Percentiles rank a stretch among this genome's conserved stretches.
Conservation (phyloP, 2,329 filamentous ascomycete species). For the Lecanicillium sp. region DNA sequence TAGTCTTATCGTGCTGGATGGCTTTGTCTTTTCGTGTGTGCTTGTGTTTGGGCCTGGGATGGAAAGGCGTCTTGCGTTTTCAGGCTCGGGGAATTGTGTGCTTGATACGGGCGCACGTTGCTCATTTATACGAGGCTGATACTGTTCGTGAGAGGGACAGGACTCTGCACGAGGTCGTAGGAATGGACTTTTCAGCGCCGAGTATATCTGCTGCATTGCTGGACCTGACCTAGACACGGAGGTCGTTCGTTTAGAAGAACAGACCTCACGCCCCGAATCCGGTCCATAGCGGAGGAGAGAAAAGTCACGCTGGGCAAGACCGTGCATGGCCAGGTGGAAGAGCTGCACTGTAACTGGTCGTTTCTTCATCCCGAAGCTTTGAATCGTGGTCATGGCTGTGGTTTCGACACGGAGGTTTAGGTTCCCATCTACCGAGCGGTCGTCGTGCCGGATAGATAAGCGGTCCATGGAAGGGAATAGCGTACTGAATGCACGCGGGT, state of each 20-base stretch:
- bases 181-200: too few relatives aligned
- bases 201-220: too few relatives aligned
- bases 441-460: constrained; percentile 79
- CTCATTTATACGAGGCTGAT: too few relatives aligned
- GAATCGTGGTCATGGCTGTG: constrained; percentile 68
- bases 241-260: constrained; percentile 69
- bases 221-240: constrained; percentile 9
- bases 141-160: too few relatives aligned
- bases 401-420: constrained; percentile 93
- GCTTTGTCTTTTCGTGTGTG: too few relatives aligned
- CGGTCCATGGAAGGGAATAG: constrained; percentile 81
- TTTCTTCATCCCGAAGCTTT: constrained; percentile 32
- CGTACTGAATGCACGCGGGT: constrained; percentile 70
- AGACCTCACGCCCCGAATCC: constrained; percentile 88
- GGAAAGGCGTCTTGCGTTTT: too few relatives aligned
- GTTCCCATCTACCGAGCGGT: constrained; percentile 83
- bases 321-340: constrained; percentile 93
- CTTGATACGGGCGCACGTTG: too few relatives aligned
- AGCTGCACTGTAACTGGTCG: constrained; percentile 64
- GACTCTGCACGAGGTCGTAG: too few relatives aligned
- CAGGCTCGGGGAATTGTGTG: too few relatives aligned
- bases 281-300: constrained; percentile 87
- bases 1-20: constrained; percentile 72
- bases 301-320: constrained; percentile 78
- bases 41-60: too few relatives aligned